Base-by-base conservation (phyloP, 2,329 filamentous ascomycete genomes). In the Arthrinium puccinioides region DNA sequence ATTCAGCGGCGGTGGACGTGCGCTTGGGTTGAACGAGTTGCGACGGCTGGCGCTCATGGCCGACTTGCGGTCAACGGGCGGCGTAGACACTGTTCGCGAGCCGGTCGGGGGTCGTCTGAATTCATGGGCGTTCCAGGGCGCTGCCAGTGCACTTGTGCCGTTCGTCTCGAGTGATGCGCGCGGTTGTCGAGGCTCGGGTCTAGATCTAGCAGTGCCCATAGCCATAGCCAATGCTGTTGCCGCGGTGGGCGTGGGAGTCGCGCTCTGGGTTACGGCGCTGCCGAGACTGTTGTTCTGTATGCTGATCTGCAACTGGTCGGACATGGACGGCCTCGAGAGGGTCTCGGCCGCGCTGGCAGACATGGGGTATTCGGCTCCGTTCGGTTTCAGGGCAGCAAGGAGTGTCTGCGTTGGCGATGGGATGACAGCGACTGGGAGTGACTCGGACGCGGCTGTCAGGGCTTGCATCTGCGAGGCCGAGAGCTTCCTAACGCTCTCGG, bases 401-500 rank as follows among this genome's bases (percentile, higher is more conserved):
- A 10, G 10, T 6, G 27, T 3, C 9, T 37, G 19, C 30, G 40
- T 43, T 40, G 13, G 48, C 9, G 33, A 51, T 18, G 56, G 52
- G 3, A 69, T 56, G 11, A 68, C 55, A 2, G 71, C 70, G 1
- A 80, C 55, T 10, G 77, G 76, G 2, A 82, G 58, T 1, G 76
- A 79, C 20, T 76, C 72, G 6, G 74, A 74, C 2, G 71, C 66
- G 20, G 66, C 69, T 11, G 72, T 69, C 41, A 82, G 57, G 41
- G 75, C 70, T 37, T 76, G 69, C 52, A 81, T 77, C 48, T 78
- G 72, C 25, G 65, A 70, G 7, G 72, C 72, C 0, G 76, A 77
- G 19, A 81, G 61, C 25, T 73, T 69, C 38, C 72, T 66, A 32
- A 77, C 57, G 32, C 60, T 66, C 42, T 67, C 69, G 28, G 60